Percentiles rank a stretch among this genome's conserved stretches.
phyloP scores from a whole-genome alignment of 2,329 filamentous ascomycete species.

The Aspergillus udagawae region DNA sequence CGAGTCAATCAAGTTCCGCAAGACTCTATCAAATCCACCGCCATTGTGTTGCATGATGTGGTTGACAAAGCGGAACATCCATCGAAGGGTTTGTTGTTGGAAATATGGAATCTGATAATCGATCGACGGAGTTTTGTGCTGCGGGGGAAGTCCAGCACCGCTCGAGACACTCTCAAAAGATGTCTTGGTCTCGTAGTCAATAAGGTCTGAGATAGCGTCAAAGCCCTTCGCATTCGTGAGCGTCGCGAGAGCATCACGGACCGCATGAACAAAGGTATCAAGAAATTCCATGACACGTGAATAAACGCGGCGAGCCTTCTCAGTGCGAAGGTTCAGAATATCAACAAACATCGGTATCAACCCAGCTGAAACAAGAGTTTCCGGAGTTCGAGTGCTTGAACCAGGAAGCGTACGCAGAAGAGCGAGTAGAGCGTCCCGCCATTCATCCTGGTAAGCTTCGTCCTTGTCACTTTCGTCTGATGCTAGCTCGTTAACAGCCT shows the following conservation, averaged over 20 bases:
- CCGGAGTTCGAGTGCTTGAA: constrained; percentile 66
- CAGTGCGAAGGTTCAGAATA: constrained; percentile 76
- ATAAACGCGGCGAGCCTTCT: constrained; percentile 76
- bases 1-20: constrained; percentile 93
- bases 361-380: constrained; percentile 82
- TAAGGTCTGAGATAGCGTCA: constrained; percentile 83
- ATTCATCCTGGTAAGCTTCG: constrained; percentile 71
- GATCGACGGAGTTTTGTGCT: constrained; percentile 74
- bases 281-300: constrained; percentile 81
- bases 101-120: constrained; percentile 94
- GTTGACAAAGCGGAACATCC: constrained; percentile 92
- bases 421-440: constrained; percentile 87
- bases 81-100: constrained; percentile 88
- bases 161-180: constrained; percentile 63
- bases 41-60: constrained; percentile 84
- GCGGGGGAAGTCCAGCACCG: constrained; percentile 66
- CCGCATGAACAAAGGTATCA: constrained; percentile 80
- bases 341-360: constrained; percentile 88
- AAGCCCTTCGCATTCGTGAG: constrained; percentile 80
- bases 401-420: constrained; percentile 77
- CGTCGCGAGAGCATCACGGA: constrained; percentile 77
- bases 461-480: constrained; percentile 55
- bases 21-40: constrained; percentile 80
- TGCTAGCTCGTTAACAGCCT: constrained; percentile 79
- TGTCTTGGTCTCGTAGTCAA: constrained; percentile 71